These are phyloP conservation scores for Argentina anserina DNA, from an alignment of 306 rosid genomes.

Conservation along the genomic window DNA sequence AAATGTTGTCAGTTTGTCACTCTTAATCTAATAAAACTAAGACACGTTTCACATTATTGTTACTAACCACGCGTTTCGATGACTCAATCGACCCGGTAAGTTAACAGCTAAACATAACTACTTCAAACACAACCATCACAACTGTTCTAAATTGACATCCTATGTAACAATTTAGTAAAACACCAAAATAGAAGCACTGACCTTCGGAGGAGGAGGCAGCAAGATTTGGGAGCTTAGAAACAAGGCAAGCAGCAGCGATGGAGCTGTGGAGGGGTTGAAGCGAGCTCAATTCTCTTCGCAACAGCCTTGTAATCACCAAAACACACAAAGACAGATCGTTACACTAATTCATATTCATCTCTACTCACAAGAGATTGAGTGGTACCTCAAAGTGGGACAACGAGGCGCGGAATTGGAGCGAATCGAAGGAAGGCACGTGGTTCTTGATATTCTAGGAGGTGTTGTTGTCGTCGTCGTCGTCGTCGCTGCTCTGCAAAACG, in stretches of 20 bases:
- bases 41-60: neutral
- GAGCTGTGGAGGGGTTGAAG: conserved; percentile 39
- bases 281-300: conserved; percentile 49
- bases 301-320: conserved; percentile 12
- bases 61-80: neutral
- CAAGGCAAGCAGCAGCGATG: conserved; percentile 58
- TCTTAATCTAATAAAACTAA: neutral
- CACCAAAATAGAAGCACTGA: neutral
- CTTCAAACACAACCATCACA: neutral
- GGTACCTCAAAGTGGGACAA: conserved; percentile 13
- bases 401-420: conserved; percentile 21
- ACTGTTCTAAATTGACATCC: too few species aligned
- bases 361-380: neutral
- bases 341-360: neutral
- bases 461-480: too few species aligned
- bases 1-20: neutral
- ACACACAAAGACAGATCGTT: neutral
- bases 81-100: neutral
- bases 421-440: conserved; percentile 18
- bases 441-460: conserved; percentile 6
- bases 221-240: conserved; percentile 53
- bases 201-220: conserved; percentile 42
- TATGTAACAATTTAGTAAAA: neutral
- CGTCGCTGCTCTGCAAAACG: conserved; percentile 22
- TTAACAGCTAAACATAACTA: neutral